A percentile compares a stretch with the other conserved stretches of the same genome.
These are phyloP conservation scores for Suillus placidus DNA, from an alignment of 768 basidiomycete genomes.

Conservation along the genomic window DNA sequence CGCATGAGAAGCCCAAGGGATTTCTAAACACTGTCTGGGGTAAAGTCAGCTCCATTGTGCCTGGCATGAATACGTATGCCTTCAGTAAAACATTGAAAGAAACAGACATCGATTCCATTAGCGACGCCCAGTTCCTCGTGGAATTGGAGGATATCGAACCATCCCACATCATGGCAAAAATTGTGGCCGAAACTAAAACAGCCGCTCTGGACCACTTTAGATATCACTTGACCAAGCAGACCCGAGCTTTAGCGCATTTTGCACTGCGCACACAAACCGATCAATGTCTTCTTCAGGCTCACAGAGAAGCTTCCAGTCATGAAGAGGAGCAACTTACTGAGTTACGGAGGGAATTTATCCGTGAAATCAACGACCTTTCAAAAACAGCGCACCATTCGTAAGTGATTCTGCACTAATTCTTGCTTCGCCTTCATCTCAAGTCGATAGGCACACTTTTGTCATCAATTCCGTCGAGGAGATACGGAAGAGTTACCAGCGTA, in stretches of 20 bases:
- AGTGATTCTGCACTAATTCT: not conserved
- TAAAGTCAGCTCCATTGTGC: not conserved
- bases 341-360: slow-evolving; percentile 24
- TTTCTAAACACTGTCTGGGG: not conserved
- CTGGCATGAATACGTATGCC: not conserved
- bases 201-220: not conserved
- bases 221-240: not conserved
- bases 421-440: not conserved
- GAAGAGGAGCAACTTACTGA: slow-evolving; percentile 15
- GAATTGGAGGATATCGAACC: slow-evolving; percentile 9
- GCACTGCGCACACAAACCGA: slow-evolving; percentile 18
- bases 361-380: slow-evolving; percentile 23
- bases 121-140: slow-evolving; percentile 21
- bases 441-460: slow-evolving; percentile 15
- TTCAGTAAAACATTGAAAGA: slow-evolving; percentile 11
- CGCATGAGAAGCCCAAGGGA: slow-evolving; percentile 2
- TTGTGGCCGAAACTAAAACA: not conserved
- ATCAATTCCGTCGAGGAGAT: slow-evolving; percentile 5
- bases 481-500: not conserved
- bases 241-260: not conserved
- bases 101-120: slow-evolving; percentile 1
- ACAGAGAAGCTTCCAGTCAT: not conserved
- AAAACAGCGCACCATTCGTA: slow-evolving; percentile 8
- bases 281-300: not conserved
- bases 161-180: slow-evolving; percentile 4